A percentile compares a stretch with the other conserved stretches of the same genome.
Evolutionary conservation across 1,284 basidiomycete species (phyloP).

Genomic region (Tremellales sp.): DNA sequence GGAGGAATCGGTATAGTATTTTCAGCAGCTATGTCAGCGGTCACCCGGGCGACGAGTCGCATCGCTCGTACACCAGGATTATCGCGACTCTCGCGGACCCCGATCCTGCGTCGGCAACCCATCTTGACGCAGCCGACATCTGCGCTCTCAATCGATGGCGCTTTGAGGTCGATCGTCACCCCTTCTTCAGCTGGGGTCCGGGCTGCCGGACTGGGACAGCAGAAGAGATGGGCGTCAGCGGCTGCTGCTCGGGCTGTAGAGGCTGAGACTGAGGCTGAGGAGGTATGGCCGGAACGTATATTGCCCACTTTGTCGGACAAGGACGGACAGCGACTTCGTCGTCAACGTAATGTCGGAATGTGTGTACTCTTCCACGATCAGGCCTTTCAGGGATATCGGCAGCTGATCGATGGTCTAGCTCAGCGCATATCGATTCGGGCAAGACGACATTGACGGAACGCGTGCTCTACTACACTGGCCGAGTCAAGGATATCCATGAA

Average conservation of each 20-base stretch:
- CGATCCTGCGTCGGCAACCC: background rate
- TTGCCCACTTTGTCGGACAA: slow-evolving; percentile 37
- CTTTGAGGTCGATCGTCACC: background rate
- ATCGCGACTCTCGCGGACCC: background rate
- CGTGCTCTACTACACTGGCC: slow-evolving; percentile 88
- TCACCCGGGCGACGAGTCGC: background rate
- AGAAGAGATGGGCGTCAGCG: slow-evolving; percentile 21
- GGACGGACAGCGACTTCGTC: slow-evolving; percentile 36
- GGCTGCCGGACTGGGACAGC: background rate
- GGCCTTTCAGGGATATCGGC: background rate
- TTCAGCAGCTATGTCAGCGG: background rate
- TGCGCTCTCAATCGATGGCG: background rate
- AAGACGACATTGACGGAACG: slow-evolving; percentile 99
- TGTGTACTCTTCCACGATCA: slow-evolving; percentile 17
- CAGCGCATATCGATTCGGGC: slow-evolving; percentile 93
- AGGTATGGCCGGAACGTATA: slow-evolving; percentile 38
- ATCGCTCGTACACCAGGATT: background rate
- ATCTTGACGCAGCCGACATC: background rate
- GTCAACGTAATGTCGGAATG: slow-evolving; percentile 51
- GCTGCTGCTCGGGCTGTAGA: slow-evolving; percentile 23
- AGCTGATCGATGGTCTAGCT: slow-evolving; percentile 49
- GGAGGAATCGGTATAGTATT: background rate
- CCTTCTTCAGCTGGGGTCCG: background rate
- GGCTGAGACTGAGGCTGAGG: slow-evolving; percentile 16
- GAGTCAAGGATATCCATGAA: slow-evolving; percentile 95